Conservation (phyloP, 768 basidiomycete species). For the Peribolospora kevripleyi region DNA sequence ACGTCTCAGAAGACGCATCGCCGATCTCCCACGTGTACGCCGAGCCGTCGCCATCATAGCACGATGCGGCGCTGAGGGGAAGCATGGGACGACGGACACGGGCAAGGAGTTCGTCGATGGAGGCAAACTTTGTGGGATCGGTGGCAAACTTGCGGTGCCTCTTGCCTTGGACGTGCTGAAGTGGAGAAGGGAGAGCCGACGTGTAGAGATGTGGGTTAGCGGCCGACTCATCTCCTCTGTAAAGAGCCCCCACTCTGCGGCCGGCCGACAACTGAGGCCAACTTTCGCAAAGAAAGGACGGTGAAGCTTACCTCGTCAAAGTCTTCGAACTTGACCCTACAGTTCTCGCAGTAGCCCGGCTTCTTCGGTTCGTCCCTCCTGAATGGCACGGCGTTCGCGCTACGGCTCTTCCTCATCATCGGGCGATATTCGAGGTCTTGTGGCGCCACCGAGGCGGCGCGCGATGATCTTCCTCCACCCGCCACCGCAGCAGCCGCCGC, state of each 20-base stretch:
- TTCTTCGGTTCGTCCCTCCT: slow-evolving; percentile 50
- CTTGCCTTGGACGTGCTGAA: slow-evolving; percentile 44
- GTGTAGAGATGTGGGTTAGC: slow-evolving; percentile 2
- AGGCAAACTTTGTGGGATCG: slow-evolving; percentile 48
- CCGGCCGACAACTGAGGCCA: background rate
- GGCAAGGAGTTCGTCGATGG: slow-evolving; percentile 48
- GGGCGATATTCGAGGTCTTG: slow-evolving; percentile 8
- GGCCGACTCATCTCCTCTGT: background rate
- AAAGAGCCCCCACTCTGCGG: too few species aligned
- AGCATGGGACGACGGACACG: slow-evolving; percentile 28
- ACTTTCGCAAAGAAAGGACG: background rate
- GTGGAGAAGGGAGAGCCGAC: slow-evolving; percentile 1
- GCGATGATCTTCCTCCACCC: slow-evolving; percentile 13
- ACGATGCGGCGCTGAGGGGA: background rate
- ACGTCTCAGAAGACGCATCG: background rate
- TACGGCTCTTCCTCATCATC: slow-evolving; percentile 33
- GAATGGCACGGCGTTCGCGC: slow-evolving; percentile 41
- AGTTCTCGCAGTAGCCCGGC: slow-evolving; percentile 94
- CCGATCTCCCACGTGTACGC: background rate
- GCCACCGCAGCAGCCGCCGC: background rate
- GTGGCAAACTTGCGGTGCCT: slow-evolving; percentile 63
- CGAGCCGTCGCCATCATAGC: background rate
- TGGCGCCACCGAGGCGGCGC: slow-evolving; percentile 16
- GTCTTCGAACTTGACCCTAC: slow-evolving; percentile 66
- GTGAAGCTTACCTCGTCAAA: slow-evolving; percentile 42